phyloP scores from a whole-genome alignment of 2,329 filamentous ascomycete species.

The Trematosphaeria pertusa region DNA sequence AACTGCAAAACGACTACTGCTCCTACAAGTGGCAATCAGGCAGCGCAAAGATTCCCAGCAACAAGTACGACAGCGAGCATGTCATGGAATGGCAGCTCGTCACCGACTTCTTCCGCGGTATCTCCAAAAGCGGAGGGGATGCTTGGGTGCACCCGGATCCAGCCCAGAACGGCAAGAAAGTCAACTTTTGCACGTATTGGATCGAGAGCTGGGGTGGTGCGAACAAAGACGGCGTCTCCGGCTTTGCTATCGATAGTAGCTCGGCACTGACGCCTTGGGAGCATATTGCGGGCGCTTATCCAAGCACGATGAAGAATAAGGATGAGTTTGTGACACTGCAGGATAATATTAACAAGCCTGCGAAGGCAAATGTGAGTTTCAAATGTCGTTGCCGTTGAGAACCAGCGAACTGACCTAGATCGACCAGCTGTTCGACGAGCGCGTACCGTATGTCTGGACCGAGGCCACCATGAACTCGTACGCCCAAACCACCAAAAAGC shows the following conservation, averaged over 20 bases:
- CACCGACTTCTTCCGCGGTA: constrained; percentile 15
- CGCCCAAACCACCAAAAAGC: not conserved
- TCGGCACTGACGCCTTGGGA: not conserved
- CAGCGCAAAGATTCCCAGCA: not conserved
- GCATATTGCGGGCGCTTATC: constrained; percentile 3
- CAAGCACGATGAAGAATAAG: not conserved
- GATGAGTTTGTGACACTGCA: constrained; percentile 8
- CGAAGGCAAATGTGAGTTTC: constrained; percentile 5
- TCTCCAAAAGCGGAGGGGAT: not conserved
- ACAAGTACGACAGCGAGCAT: constrained; percentile 13
- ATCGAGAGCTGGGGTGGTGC: constrained; percentile 8
- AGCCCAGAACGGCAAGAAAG: not conserved
- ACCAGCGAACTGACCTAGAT: not conserved
- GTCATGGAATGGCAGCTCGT: constrained; percentile 16
- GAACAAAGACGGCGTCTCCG: not conserved
- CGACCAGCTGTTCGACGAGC: constrained; percentile 1
- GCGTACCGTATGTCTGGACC: not conserved
- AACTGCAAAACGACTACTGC: constrained; percentile 3
- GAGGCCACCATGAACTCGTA: not conserved
- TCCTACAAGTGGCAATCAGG: constrained; percentile 5
- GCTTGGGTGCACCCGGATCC: constrained; percentile 8
- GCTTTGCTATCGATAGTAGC: constrained; percentile 1
- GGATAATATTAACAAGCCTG: constrained; percentile 1
- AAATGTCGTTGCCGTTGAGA: not conserved
- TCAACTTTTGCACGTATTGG: constrained; percentile 12